These are phyloP conservation scores for Russula abietina DNA, from an alignment of 768 basidiomycete species.

Conservation along the genomic window DNA sequence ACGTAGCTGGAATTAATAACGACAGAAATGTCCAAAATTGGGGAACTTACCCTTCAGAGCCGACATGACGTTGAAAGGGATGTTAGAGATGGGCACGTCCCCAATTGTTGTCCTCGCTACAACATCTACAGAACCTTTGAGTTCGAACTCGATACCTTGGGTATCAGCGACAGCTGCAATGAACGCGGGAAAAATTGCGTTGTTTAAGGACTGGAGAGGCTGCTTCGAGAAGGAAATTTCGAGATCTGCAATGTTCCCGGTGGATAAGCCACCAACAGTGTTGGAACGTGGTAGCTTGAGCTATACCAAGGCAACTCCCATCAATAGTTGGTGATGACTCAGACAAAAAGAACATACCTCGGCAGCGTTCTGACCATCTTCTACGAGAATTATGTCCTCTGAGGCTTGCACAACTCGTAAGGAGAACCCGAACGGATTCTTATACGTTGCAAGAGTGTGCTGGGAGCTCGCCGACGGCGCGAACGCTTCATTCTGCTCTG, in stretches of 20 bases:
- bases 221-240: conserved; percentile 51
- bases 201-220: conserved; percentile 50
- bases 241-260: conserved; percentile 59
- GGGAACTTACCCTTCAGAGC: conserved; percentile 40
- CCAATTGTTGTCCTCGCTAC: conserved; percentile 58
- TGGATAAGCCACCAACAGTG: conserved; percentile 57
- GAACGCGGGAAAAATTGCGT: conserved; percentile 48
- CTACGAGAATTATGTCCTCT: conserved; percentile 48
- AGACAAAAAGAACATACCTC: conserved; percentile 35
- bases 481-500: conserved; percentile 48
- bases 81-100: conserved; percentile 56
- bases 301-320: conserved; percentile 29
- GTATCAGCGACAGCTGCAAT: conserved; percentile 55
- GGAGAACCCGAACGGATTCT: conserved; percentile 74
- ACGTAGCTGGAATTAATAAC: not conserved
- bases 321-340: not conserved
- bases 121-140: conserved; percentile 55
- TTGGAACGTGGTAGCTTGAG: conserved; percentile 45
- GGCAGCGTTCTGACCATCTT: conserved; percentile 46
- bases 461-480: conserved; percentile 55
- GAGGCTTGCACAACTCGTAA: conserved; percentile 54
- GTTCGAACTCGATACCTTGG: conserved; percentile 38
- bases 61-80: conserved; percentile 57
- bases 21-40: not conserved
- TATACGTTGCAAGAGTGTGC: conserved; percentile 50